Base-by-base conservation (phyloP, 352 stramenopile genomes). In the Phytopythium delawarense region DNA sequence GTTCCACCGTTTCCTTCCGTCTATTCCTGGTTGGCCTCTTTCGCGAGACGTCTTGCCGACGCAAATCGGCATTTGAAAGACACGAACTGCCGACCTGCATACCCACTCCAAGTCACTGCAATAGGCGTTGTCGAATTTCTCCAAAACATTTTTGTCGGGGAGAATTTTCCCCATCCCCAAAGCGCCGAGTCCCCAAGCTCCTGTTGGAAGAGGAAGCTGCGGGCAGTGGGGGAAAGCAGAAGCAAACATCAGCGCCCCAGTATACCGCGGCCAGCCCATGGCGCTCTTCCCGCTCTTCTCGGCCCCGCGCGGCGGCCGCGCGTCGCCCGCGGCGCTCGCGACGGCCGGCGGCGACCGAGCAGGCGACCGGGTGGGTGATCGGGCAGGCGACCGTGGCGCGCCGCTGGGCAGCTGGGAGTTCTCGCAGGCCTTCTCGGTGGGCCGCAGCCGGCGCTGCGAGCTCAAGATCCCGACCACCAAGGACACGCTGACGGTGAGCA, bases 401-500 rank as follows among this genome's bases (percentile, higher is more conserved):
- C 39, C 55, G 40, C 55, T 63, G 12, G 58, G 58, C 37, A 67
- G 62, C 30, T 82, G 75, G 75, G 66, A 76, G 44, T 93, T 93
- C 61, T 62, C 59, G 15, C 55, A 61, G 28, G 70, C 79, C 35
- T 93, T 93, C 63, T 88, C 78, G 32, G 76, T 93, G 39, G 84
- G 84, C 1, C 79, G 84, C 35, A 91, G 81, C 65, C 79, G 84
- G 30, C 69, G 72, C 16, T 89, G 84, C 45, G 84, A 91, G 46
- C 66, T 91, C 55, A 76, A 80, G 56, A 91, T 91, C 56, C 63
- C 74, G 12, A 93, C 82, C 23, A 88, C 70, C 18, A 76, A 86
- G 35, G 79, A 87, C 58, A 93, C 84, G 54, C 79, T 81, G 30
- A 91, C 84, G 6, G 78, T 93, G 42, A 93, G 84, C 66, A 91